phyloP scores from a whole-genome alignment of 805 yeast species.

The Jamesozyma gamospora region DNA sequence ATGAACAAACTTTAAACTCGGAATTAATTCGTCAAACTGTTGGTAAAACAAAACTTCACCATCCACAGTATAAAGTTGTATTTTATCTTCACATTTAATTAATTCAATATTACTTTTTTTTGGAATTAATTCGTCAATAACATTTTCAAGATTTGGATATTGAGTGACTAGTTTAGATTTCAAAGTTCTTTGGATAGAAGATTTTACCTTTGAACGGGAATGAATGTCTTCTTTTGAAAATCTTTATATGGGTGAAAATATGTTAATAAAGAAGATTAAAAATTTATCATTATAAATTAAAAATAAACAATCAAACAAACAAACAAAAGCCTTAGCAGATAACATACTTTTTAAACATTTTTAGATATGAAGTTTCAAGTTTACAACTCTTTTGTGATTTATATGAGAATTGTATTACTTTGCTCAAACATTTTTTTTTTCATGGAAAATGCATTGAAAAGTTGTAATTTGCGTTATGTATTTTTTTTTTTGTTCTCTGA shows the following conservation, averaged over 20 bases:
- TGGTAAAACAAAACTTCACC: slow-evolving; percentile 69
- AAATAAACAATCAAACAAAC: too few species aligned
- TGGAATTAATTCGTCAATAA: slow-evolving; percentile 75
- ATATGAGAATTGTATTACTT: too few species aligned
- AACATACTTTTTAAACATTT: slow-evolving; percentile 7
- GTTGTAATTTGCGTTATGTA: too few species aligned
- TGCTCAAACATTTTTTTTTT: too few species aligned
- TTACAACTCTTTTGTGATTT: too few species aligned
- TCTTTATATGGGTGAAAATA: slow-evolving; percentile 21
- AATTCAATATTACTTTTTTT: slow-evolving; percentile 75
- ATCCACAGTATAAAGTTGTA: slow-evolving; percentile 66
- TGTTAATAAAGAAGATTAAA: too few species aligned
- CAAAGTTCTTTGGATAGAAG: slow-evolving; percentile 88
- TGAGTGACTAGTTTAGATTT: slow-evolving; percentile 63
- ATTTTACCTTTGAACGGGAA: slow-evolving; percentile 82
- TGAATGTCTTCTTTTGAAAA: slow-evolving; percentile 82
- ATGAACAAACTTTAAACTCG: slow-evolving; percentile 66
- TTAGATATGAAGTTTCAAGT: not conserved
- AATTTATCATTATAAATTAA: too few species aligned
- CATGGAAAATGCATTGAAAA: too few species aligned
- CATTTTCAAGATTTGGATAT: slow-evolving; percentile 65
- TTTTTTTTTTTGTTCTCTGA: too few species aligned
- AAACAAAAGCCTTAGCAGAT: not conserved
- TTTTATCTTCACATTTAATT: slow-evolving; percentile 82
- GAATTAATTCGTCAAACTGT: slow-evolving; percentile 70